Base-by-base conservation (phyloP, 257 asterid species). In the Ilex aquifolium region DNA sequence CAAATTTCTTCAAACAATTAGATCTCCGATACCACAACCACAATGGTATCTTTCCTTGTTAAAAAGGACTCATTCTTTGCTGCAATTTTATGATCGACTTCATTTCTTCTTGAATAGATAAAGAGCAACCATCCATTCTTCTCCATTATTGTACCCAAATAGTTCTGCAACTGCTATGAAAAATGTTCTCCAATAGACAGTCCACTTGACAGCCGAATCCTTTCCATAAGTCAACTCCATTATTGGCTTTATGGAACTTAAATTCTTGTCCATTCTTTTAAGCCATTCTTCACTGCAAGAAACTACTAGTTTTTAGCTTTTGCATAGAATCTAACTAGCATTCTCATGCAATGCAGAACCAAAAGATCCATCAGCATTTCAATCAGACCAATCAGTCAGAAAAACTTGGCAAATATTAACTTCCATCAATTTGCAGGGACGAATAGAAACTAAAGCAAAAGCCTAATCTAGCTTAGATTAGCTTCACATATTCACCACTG, bases 101-200 rank as follows among this genome's bases (percentile, higher is more conserved):
- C 57, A 78, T 64, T 80, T 90, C 78, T 77, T 88, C 76, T 83
- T 88, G 84, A 87, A 87, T 71, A 88, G 88, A 74, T 86, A 84
- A 66, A 83, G 95, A 2, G 83, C 79, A 30, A 88, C 91, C 96
- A 91, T 85, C 95, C 96, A 91, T 69, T 91, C 96, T 74, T 86
- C 98, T 62, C 98, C 96, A 63, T 86, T 65, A 67, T 80, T 83
- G 84, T 83, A 88, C 12, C 79, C 85, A 53, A 79, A 88, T 17
- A 88, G 74, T 68, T 91, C 95, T 8, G 95, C 98, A 62, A 88
- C 94, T 11, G 95, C 77, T 13, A 88, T 81, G 88, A 88, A 91
- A 70, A 91, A 91, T 2, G 98, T 86, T 69, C 96, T 78, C 95
- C 98, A 86, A 48, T 91, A 88, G 49, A 82, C 95, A 0, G 88